These are phyloP conservation scores for Aspergillus pseudoterreus DNA, from an alignment of 2,329 filamentous ascomycete genomes.

Conservation along the genomic window DNA sequence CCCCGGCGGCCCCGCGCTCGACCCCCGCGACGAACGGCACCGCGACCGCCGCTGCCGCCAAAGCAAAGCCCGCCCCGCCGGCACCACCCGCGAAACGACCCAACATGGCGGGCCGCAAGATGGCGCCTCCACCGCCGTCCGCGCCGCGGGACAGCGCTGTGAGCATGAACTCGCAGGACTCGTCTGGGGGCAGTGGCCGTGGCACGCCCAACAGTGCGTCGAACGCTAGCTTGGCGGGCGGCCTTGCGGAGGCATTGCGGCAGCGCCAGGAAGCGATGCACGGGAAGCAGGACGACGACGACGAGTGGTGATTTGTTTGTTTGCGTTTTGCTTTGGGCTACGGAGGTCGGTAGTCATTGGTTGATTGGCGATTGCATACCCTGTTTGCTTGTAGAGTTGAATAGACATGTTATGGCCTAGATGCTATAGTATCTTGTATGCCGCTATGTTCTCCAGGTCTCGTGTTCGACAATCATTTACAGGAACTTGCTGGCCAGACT, in stretches of 20 bases:
- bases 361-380: conserved; percentile 10
- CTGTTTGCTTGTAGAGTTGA: conserved; percentile 3
- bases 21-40: conserved; percentile 56
- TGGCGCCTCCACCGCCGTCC: conserved; percentile 61
- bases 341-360: not conserved
- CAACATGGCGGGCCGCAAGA: conserved; percentile 63
- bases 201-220: conserved; percentile 60
- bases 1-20: conserved; percentile 45
- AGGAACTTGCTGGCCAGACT: conserved; percentile 61
- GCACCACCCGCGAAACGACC: conserved; percentile 79
- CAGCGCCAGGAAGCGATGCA: conserved; percentile 75
- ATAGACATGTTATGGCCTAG: conserved; percentile 2
- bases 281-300: conserved; percentile 63
- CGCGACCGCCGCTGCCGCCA: conserved; percentile 42
- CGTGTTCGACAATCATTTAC: conserved; percentile 3
- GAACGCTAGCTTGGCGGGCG: conserved; percentile 65
- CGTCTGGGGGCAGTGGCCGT: conserved; percentile 62
- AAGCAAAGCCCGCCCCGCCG: conserved; percentile 67
- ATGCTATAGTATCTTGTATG: not conserved
- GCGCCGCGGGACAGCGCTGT: conserved; percentile 64
- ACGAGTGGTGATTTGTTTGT: conserved; percentile 57
- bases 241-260: conserved; percentile 73
- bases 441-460: not conserved
- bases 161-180: conserved; percentile 47
- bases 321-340: conserved; percentile 6